Evolutionary conservation across 495 filamentous ascomycete genomes (phyloP), one percentile per base, ranked within the genome.

Genomic region (Platismatia glauca): DNA sequence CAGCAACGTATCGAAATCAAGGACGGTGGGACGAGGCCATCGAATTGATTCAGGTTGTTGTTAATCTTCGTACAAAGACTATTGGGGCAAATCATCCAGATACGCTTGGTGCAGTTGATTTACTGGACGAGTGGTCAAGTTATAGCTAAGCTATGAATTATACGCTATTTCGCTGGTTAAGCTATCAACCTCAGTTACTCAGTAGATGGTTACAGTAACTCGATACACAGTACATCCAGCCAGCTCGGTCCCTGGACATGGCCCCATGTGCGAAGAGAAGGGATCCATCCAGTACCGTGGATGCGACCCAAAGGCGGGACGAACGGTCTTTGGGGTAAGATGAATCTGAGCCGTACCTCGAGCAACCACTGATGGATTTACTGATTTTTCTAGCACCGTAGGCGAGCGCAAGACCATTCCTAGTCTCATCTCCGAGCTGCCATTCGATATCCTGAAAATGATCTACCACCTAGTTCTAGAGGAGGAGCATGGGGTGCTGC

Each of bases 271-370:
- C n/a, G 20, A 46, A 46, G 43, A 46, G 43, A 46, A 46, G 43
- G n/a, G n/a, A 46, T 46, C n/a, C 7, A 46, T 46, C 12, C 8
- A 46, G 43, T 46, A 46, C n/a, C 0, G n/a, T 46, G 43, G 9
- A 46, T 12, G 4, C 43, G 43, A 46, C 43, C n/a, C 5, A 8
- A 46, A 46, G 43, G 9, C 43, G 4, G 43, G 43, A 46, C 43
- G 43, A 46, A 46, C 43, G 43, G n/a, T 46, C 43, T 46, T 46
- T 46, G 7, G n/a, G 43, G n/a, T 46, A 46, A 46, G n/a, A 46
- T 46, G 43, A 46, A 46, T 46, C n/a, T 22, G n/a, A 46, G 43
- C n/a, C n/a, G n/a, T n/a, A n/a, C n/a, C n/a, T 46, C 43, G n/a
- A 46, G 43, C 43, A 46, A 46, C 4, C 43, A 46, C 7, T 22